Evolutionary conservation across 331 rosid species (phyloP).

Genomic region (Quercus lobata): DNA sequence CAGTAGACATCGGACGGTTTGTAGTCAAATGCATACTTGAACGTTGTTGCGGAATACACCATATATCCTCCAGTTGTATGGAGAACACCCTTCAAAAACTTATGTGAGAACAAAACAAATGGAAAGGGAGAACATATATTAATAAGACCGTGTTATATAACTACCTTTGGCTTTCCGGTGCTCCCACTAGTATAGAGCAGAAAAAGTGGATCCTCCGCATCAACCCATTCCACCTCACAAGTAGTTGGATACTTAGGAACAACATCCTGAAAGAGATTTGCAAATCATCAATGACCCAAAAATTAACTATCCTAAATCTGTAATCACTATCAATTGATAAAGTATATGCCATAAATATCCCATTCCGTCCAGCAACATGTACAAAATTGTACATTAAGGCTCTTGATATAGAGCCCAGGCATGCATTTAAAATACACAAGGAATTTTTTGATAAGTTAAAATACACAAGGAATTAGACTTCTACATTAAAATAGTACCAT

Average conservation of each 20-base stretch:
- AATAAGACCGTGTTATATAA: conserved; percentile 7
- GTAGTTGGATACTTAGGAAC: conserved; percentile 64
- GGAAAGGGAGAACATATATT: conserved; percentile 6
- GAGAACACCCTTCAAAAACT: conserved; percentile 75
- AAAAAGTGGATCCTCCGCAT: conserved; percentile 96
- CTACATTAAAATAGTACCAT: conserved; percentile 3
- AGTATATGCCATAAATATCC: conserved; percentile 19
- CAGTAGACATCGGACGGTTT: conserved; percentile 83
- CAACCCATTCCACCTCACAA: conserved; percentile 96
- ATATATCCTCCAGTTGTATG: conserved; percentile 98
- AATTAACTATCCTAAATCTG: not conserved
- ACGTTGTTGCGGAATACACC: conserved; percentile 95
- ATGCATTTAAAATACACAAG: not conserved
- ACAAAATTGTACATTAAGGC: not conserved
- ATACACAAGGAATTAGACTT: not conserved
- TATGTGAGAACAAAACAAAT: conserved; percentile 18
- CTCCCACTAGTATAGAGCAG: conserved; percentile 98
- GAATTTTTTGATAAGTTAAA: not conserved
- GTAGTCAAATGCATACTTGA: conserved; percentile 97
- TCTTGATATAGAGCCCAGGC: not conserved
- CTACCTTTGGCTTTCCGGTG: conserved; percentile 98
- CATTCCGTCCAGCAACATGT: not conserved
- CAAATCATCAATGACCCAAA: conserved; percentile 11
- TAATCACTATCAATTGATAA: conserved; percentile 11
- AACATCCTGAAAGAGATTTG: conserved; percentile 59